Percentiles rank a stretch among this genome's conserved stretches.
Evolutionary conservation across 140 eudicot genomes (phyloP).

Genomic region (Flaveria floridana): DNA sequence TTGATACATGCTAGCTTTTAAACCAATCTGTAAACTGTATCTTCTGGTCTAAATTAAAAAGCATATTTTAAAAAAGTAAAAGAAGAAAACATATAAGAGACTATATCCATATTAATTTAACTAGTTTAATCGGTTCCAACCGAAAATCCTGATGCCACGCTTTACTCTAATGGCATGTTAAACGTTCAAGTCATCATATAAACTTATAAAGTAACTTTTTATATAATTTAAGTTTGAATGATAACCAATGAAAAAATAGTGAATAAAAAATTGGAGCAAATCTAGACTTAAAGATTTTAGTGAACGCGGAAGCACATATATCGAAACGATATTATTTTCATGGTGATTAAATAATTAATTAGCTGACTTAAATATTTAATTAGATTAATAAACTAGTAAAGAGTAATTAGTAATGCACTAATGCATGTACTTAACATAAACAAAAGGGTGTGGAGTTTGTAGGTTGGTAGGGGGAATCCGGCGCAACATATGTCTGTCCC

Average conservation of each 20-base stretch:
- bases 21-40: background rate
- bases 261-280: background rate
- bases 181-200: background rate
- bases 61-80: too few relatives aligned
- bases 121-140: background rate
- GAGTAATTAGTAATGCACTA: constrained; percentile 11
- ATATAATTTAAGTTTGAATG: background rate
- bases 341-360: constrained; percentile 23
- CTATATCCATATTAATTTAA: too few relatives aligned
- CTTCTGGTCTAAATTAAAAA: background rate
- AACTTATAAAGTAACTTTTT: background rate
- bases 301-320: constrained; percentile 29
- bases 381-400: background rate
- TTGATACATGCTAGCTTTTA: background rate
- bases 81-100: too few relatives aligned
- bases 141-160: background rate
- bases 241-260: background rate
- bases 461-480: constrained; percentile 52
- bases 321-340: constrained; percentile 31
- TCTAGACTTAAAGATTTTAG: constrained; percentile 30
- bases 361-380: background rate
- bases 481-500: constrained; percentile 37
- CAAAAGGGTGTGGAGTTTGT: constrained; percentile 25
- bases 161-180: background rate
- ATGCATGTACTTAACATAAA: constrained; percentile 28